Percentiles rank a stretch among this genome's conserved stretches.
Evolutionary conservation across 1,284 basidiomycete genomes (phyloP).

Genomic region (Malassezia psittaci): DNA sequence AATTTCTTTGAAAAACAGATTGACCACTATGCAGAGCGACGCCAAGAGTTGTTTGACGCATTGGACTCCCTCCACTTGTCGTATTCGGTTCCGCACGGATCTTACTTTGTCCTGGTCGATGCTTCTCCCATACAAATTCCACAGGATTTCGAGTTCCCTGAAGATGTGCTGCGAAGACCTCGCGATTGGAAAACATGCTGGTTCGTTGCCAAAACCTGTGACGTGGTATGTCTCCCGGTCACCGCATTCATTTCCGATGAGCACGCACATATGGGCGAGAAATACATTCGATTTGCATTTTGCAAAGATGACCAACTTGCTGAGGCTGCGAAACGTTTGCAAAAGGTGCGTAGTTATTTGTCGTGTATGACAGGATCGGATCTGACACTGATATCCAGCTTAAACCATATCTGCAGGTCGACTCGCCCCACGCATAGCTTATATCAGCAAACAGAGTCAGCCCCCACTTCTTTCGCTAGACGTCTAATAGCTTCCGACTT

Average conservation of each 20-base stretch:
- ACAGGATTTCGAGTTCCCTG: slow-evolving; percentile 69
- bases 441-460: neutral
- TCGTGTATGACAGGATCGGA: neutral
- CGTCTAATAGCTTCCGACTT: too few relatives aligned
- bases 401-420: neutral
- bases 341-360: slow-evolving; percentile 18
- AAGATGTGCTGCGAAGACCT: slow-evolving; percentile 67
- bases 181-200: slow-evolving; percentile 68
- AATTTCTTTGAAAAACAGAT: slow-evolving; percentile 71
- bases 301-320: slow-evolving; percentile 42
- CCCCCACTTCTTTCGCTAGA: too few relatives aligned
- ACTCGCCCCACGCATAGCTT: neutral
- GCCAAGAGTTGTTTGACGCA: slow-evolving; percentile 61
- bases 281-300: slow-evolving; percentile 39
- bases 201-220: slow-evolving; percentile 43
- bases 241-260: slow-evolving; percentile 41
- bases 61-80: slow-evolving; percentile 77
- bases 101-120: slow-evolving; percentile 55
- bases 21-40: slow-evolving; percentile 69
- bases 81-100: slow-evolving; percentile 52
- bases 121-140: slow-evolving; percentile 72
- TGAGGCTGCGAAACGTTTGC: slow-evolving; percentile 28
- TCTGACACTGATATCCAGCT: neutral
- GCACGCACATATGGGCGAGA: slow-evolving; percentile 23
- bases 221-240: slow-evolving; percentile 42